Base-by-base conservation (phyloP, 768 basidiomycete genomes). In the Zangia roseola region DNA sequence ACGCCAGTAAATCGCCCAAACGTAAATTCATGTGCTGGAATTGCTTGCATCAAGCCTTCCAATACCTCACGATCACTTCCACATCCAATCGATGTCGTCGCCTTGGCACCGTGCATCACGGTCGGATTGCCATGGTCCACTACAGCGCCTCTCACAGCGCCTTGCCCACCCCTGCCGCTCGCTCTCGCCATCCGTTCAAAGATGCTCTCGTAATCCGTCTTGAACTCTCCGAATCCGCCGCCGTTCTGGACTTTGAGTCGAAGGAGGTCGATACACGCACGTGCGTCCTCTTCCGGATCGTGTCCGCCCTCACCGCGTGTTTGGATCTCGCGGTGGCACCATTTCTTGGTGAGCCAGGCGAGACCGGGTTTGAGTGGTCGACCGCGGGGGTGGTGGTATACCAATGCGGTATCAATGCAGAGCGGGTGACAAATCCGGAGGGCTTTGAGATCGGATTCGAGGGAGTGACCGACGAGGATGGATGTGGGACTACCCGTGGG, bases 291-390 rank as follows among this genome's bases (percentile, higher is more conserved):
- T 58, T 94, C 91, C 3, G 94, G 91, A 54, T 97, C 89, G 65
- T 98, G 95, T 3, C 92, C 92, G 2, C 86, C 88, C 42, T 88
- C 86, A 0, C 91, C 91, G 0, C 80, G 72, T 0, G 78, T 81
- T 67, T 98, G 95, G 36, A 99, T 98, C 57, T 94, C 90, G 43
- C 88, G 80, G 10, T 80, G 81, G 47, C 91, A 86, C 92, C 93
- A 97, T 63, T 91, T 92, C 62, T 90, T 89, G 38, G 91, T 91
- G 38, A 99, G 81, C 93, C 93, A 97, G n/a, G 94, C 94, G 7
- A 99, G 78, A 2, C 91, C 92, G 0, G 95, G 92, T 70, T 97
- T 98, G 53, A 92, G 81, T 0, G 95, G 94, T 34, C 91, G 81
- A 1, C 95, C 94, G 17, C 92, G 85, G 0, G 95, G 92, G 69